phyloP scores from a whole-genome alignment of 805 yeast genomes.

The Pichia phayaonensis region DNA sequence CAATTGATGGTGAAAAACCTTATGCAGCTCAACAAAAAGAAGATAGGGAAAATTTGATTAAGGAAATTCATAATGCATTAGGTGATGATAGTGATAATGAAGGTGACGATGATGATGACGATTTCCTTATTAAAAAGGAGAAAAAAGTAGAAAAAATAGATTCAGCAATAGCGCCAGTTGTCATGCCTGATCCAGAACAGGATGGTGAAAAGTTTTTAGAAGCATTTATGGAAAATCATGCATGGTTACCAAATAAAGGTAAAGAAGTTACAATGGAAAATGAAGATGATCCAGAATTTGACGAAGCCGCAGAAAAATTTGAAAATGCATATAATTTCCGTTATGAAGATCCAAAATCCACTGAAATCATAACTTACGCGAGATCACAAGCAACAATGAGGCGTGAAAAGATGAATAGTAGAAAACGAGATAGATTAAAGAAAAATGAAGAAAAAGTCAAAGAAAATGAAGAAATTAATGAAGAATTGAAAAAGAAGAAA shows the following conservation, averaged over 20 bases:
- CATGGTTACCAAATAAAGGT: slow-evolving; percentile 82
- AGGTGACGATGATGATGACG: slow-evolving; percentile 32
- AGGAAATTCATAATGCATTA: slow-evolving; percentile 70
- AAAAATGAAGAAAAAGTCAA: slow-evolving; percentile 46
- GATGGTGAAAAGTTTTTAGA: slow-evolving; percentile 58
- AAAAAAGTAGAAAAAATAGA: slow-evolving; percentile 22
- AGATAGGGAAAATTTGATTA: slow-evolving; percentile 63
- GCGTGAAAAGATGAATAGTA: slow-evolving; percentile 61
- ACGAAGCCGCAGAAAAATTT: slow-evolving; percentile 82
- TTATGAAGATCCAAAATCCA: slow-evolving; percentile 85
- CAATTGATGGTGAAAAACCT: slow-evolving; percentile 52
- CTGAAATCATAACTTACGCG: slow-evolving; percentile 90
- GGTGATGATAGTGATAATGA: slow-evolving; percentile 39
- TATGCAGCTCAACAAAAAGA: slow-evolving; percentile 69
- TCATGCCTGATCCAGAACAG: slow-evolving; percentile 62
- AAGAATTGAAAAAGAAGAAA: slow-evolving; percentile 61
- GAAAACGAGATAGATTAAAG: slow-evolving; percentile 78
- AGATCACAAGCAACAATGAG: slow-evolving; percentile 90
- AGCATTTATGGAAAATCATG: slow-evolving; percentile 66
- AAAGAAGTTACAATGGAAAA: slow-evolving; percentile 34
- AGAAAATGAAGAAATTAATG: slow-evolving; percentile 49
- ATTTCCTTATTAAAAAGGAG: slow-evolving; percentile 54
- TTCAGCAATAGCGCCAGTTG: slow-evolving; percentile 23
- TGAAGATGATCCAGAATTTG: slow-evolving; percentile 81
- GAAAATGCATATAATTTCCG: slow-evolving; percentile 93